These are phyloP conservation scores for Ophiostoma pallidulum DNA, from an alignment of 2,329 filamentous ascomycete species.

Conservation along the genomic window DNA sequence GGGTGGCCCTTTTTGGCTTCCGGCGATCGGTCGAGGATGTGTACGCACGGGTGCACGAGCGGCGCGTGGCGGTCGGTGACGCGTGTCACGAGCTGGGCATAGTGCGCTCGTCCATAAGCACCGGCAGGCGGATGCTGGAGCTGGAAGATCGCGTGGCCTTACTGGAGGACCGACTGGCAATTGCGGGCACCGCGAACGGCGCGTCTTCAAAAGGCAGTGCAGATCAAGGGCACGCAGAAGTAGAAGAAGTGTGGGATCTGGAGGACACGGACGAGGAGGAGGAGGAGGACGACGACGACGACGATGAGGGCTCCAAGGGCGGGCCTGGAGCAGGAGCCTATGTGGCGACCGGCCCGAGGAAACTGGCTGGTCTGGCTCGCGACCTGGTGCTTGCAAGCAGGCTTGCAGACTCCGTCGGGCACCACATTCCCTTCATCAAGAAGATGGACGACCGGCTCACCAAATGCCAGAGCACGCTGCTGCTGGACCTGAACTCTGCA, in stretches of 20 bases:
- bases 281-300: constrained; percentile 24
- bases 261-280: constrained; percentile 18
- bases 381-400: constrained; percentile 35
- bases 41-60: constrained; percentile 52
- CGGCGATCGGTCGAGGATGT: constrained; percentile 71
- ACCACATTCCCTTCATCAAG: constrained; percentile 39
- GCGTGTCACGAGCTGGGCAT: constrained; percentile 57
- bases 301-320: constrained; percentile 24
- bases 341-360: constrained; percentile 37
- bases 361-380: constrained; percentile 35
- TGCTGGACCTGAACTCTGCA: constrained; percentile 46
- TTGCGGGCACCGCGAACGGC: constrained; percentile 29
- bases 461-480: constrained; percentile 46
- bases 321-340: constrained; percentile 25
- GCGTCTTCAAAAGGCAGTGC: too few species aligned
- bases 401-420: constrained; percentile 36
- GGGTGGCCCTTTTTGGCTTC: constrained; percentile 80
- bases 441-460: constrained; percentile 43
- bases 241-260: not conserved
- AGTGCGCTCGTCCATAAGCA: constrained; percentile 55
- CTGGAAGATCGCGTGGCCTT: constrained; percentile 52
- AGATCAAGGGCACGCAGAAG: constrained; percentile 14
- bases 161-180: constrained; percentile 53
- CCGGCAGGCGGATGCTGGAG: constrained; percentile 55
- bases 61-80: constrained; percentile 51